These are phyloP conservation scores for Brettanomyces custersianus DNA, from an alignment of 805 yeast species.

Conservation along the genomic window DNA sequence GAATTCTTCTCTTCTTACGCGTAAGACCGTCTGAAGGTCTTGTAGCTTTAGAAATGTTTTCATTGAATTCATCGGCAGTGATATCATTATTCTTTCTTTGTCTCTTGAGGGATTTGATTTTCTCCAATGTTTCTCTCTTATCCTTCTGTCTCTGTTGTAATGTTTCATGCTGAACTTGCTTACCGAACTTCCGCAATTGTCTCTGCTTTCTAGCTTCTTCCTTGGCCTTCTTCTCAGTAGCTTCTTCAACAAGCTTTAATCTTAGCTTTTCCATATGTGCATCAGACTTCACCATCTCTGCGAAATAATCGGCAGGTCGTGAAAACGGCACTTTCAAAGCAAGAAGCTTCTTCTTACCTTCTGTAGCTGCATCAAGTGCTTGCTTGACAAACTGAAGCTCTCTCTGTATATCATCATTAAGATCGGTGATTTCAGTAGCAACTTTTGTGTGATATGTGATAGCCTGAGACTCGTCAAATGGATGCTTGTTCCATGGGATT, in stretches of 20 bases:
- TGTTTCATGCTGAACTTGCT: constrained; percentile 91
- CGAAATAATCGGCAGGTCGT: constrained; percentile 92
- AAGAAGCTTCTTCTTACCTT: constrained; percentile 57
- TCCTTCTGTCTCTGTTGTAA: constrained; percentile 89
- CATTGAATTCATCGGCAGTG: constrained; percentile 67
- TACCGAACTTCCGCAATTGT: constrained; percentile 91
- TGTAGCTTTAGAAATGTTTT: constrained; percentile 89
- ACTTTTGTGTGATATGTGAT: constrained; percentile 52
- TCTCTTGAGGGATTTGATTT: constrained; percentile 82
- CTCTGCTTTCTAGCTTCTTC: constrained; percentile 94
- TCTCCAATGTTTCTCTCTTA: constrained; percentile 82
- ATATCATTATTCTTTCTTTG: constrained; percentile 77
- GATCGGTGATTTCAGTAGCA: constrained; percentile 67
- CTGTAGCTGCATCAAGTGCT: constrained; percentile 74
- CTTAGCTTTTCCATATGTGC: constrained; percentile 96
- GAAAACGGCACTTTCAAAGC: constrained; percentile 78
- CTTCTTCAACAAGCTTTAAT: constrained; percentile 68
- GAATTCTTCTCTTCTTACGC: constrained; percentile 48
- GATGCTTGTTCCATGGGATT: constrained; percentile 53
- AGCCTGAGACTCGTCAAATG: constrained; percentile 80
- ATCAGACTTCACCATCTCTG: constrained; percentile 97
- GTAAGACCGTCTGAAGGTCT: constrained; percentile 28
- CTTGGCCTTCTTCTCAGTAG: constrained; percentile 73
- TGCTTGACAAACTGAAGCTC: constrained; percentile 94
- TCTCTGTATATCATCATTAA: constrained; percentile 92